phyloP scores from a whole-genome alignment of 805 yeast genomes.

The Cyberlindnera maclurae region DNA sequence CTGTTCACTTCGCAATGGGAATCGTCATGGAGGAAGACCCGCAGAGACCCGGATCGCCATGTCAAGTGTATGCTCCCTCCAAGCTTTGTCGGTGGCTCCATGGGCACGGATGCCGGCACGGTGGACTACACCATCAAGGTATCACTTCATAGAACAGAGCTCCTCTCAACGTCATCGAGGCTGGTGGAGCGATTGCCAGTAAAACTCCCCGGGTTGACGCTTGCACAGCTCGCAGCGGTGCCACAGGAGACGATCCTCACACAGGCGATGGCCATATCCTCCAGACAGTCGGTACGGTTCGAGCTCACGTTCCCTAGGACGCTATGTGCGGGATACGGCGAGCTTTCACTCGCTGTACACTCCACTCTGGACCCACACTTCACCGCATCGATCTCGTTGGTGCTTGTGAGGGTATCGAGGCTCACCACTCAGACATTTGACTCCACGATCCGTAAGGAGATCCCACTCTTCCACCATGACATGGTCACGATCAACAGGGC shows the following conservation, averaged over 20 bases:
- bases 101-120: background rate
- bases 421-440: too few relatives aligned
- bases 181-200: slow-evolving; percentile 4
- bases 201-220: slow-evolving; percentile 7
- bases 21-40: slow-evolving; percentile 6
- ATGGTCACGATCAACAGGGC: too few relatives aligned
- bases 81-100: background rate
- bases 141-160: slow-evolving; percentile 8
- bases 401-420: too few relatives aligned
- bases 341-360: too few relatives aligned
- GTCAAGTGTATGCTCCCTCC: background rate
- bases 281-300: too few relatives aligned
- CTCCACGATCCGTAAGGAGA: too few relatives aligned
- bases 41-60: background rate
- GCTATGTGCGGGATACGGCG: too few relatives aligned
- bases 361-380: too few relatives aligned
- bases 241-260: background rate
- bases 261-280: too few relatives aligned
- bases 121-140: slow-evolving; percentile 7
- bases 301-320: too few relatives aligned
- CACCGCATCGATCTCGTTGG: too few relatives aligned
- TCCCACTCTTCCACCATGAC: too few relatives aligned
- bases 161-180: slow-evolving; percentile 9
- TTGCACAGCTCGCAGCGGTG: background rate
- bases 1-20: slow-evolving; percentile 11